Evolutionary conservation across 2,329 filamentous ascomycete species (phyloP).

Genomic region (Verticillium dahliae): DNA sequence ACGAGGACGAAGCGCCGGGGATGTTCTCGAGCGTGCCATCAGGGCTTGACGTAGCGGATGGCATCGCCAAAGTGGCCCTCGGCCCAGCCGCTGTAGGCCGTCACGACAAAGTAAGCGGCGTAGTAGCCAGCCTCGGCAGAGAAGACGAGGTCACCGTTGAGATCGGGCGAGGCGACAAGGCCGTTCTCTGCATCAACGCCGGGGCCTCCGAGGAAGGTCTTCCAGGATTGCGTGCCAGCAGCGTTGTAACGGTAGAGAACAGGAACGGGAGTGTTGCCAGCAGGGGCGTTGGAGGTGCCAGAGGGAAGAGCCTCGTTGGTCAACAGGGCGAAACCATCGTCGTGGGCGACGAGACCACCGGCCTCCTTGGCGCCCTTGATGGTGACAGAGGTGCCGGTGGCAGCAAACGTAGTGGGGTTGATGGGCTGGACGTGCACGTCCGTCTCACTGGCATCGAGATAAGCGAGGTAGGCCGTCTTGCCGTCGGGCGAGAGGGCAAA

Average conservation of each 20-base stretch:
- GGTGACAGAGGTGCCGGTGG: constrained; percentile 44
- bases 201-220: constrained; percentile 53
- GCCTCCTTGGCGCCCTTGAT: constrained; percentile 50
- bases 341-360: constrained; percentile 53
- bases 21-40: constrained; percentile 44
- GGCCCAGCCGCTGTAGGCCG: constrained; percentile 46
- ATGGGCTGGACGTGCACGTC: constrained; percentile 53
- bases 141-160: constrained; percentile 58
- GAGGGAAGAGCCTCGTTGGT: constrained; percentile 50
- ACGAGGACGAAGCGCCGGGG: constrained; percentile 44
- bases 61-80: constrained; percentile 52
- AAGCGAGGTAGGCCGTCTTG: constrained; percentile 52
- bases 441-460: constrained; percentile 48
- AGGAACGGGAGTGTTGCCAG: constrained; percentile 41
- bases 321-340: constrained; percentile 57
- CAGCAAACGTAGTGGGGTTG: constrained; percentile 45
- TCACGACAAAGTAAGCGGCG: constrained; percentile 57
- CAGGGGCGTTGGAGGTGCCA: constrained; percentile 39
- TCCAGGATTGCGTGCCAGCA: constrained; percentile 45
- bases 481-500: constrained; percentile 57
- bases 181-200: constrained; percentile 38
- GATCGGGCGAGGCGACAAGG: constrained; percentile 45
- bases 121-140: constrained; percentile 49
- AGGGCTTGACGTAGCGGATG: constrained; percentile 39
- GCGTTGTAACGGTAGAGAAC: constrained; percentile 53